Evolutionary conservation across 2,329 filamentous ascomycete species (phyloP).

Genomic region (Lasiodiplodia theobromae): DNA sequence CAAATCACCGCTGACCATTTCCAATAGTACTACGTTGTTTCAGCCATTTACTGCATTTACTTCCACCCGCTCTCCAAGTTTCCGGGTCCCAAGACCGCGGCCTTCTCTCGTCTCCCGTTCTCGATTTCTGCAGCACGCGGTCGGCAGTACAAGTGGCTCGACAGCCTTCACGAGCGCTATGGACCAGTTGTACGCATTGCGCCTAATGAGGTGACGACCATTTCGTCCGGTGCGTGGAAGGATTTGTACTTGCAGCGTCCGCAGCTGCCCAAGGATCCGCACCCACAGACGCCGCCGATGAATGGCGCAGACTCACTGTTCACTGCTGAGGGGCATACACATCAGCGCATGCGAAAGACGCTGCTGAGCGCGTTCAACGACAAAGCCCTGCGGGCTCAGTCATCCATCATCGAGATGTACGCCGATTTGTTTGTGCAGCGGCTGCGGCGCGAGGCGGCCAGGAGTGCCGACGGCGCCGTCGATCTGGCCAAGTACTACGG

Average conservation of each 20-base stretch:
- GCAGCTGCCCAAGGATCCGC: constrained; percentile 31
- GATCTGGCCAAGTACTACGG: not conserved
- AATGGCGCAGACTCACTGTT: constrained; percentile 14
- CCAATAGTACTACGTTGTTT: not conserved
- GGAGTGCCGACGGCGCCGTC: not conserved
- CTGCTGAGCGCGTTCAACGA: not conserved
- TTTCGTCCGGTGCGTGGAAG: constrained; percentile 48
- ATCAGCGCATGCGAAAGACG: not conserved
- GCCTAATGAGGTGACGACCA: constrained; percentile 58
- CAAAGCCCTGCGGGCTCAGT: not conserved
- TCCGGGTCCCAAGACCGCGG: constrained; percentile 44
- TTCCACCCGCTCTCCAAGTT: constrained; percentile 41
- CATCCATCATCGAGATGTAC: not conserved
- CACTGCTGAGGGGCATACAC: not conserved
- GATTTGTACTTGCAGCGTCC: constrained; percentile 45
- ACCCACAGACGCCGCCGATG: not conserved
- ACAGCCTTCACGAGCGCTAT: constrained; percentile 37
- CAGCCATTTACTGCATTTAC: constrained; percentile 32
- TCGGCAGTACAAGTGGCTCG: not conserved
- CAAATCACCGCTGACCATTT: not conserved
- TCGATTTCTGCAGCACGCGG: not conserved
- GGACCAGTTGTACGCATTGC: constrained; percentile 57
- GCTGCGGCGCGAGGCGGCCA: not conserved
- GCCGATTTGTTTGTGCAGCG: not conserved
- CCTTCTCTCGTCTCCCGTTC: constrained; percentile 31